Percentiles rank a stretch among this genome's conserved stretches.
These are phyloP conservation scores for Acanthamoeba healyi DNA, from an alignment of 208 protist species.

Conservation along the genomic window DNA sequence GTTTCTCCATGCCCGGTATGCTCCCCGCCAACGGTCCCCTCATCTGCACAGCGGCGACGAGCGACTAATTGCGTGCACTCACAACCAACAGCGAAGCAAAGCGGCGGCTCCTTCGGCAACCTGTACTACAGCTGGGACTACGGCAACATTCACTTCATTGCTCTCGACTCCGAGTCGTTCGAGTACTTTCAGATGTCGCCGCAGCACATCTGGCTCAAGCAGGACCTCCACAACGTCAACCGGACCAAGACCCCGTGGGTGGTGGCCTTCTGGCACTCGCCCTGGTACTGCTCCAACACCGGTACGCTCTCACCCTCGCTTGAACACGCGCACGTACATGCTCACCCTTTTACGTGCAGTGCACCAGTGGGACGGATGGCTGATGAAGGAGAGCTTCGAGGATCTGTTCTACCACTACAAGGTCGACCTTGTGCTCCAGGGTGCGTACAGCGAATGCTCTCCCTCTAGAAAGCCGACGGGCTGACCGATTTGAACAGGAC, in stretches of 20 bases:
- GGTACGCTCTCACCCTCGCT: too few species aligned
- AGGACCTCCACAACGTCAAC: slow-evolving; percentile 33
- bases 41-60: too few species aligned
- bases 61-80: too few species aligned
- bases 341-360: too few species aligned
- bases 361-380: slow-evolving; percentile 22
- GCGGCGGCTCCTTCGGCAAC: slow-evolving; percentile 4
- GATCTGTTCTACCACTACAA: slow-evolving; percentile 62
- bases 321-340: too few species aligned
- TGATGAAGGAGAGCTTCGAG: slow-evolving; percentile 67
- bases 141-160: slow-evolving; percentile 56
- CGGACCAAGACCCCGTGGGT: slow-evolving; percentile 35
- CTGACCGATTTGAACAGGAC: not conserved
- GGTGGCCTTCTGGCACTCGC: slow-evolving; percentile 42
- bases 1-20: slow-evolving; percentile 41
- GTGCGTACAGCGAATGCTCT: too few species aligned
- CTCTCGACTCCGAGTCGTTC: slow-evolving; percentile 62
- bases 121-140: slow-evolving; percentile 77
- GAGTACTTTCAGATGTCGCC: slow-evolving; percentile 20
- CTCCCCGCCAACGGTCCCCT: too few species aligned
- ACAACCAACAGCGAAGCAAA: slow-evolving; percentile 8
- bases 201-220: slow-evolving; percentile 58
- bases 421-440: slow-evolving; percentile 63
- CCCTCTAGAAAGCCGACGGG: too few species aligned
- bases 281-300: slow-evolving; percentile 52